phyloP scores from a whole-genome alignment of 31 red algal species.

The Pterothamnion heteromorphum region DNA sequence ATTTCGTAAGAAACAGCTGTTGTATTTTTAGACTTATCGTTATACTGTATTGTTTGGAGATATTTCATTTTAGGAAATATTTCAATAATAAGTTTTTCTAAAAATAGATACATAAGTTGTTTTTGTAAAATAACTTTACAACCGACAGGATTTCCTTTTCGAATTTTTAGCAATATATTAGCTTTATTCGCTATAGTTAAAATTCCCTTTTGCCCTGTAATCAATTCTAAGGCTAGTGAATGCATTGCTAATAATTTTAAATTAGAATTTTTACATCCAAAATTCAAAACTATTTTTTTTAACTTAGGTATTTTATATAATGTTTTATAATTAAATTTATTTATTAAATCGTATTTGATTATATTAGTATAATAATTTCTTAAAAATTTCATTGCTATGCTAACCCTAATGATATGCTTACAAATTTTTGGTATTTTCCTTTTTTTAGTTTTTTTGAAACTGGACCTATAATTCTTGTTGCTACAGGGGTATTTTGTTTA shows the following conservation, averaged over 20 bases:
- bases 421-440: background rate
- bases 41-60: too few relatives aligned
- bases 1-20: too few relatives aligned
- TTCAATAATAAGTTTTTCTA: background rate
- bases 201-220: background rate
- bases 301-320: background rate
- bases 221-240: background rate
- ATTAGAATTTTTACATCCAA: background rate
- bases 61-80: conserved; percentile 7
- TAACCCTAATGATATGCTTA: background rate
- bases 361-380: background rate
- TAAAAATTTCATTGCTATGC: background rate
- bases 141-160: conserved; percentile 24
- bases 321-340: conserved; percentile 19
- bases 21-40: too few relatives aligned
- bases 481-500: background rate
- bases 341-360: conserved; percentile 16
- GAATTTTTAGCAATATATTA: conserved; percentile 16
- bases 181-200: background rate
- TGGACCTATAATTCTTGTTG: background rate
- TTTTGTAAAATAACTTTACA: too few relatives aligned
- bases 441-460: background rate
- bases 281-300: conserved; percentile 17
- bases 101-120: background rate
- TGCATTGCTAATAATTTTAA: background rate